These are phyloP conservation scores for Arthrobotrys musiformis DNA, from an alignment of 2,329 filamentous ascomycete genomes.

Conservation along the genomic window DNA sequence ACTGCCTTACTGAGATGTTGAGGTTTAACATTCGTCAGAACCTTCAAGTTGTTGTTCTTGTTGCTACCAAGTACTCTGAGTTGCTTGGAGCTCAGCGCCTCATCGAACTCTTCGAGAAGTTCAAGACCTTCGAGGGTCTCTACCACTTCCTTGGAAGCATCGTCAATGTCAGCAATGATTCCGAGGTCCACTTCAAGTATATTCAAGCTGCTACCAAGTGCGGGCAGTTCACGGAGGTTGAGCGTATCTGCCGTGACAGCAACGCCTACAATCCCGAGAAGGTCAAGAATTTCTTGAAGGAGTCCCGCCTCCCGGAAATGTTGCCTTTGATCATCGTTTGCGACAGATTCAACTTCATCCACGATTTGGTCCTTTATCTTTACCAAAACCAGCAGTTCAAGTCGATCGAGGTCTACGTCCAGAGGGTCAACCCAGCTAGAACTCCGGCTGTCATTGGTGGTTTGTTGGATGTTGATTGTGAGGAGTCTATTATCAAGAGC, in stretches of 20 bases:
- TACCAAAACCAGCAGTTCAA: slow-evolving; percentile 99
- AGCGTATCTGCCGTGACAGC: slow-evolving; percentile 95
- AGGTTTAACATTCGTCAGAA: slow-evolving; percentile 97
- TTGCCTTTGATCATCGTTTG: slow-evolving; percentile 97
- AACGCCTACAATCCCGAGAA: slow-evolving; percentile 90
- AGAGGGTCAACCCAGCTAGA: slow-evolving; percentile 90
- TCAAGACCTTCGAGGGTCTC: slow-evolving; percentile 94
- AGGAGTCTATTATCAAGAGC: slow-evolving; percentile 94
- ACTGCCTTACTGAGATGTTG: slow-evolving; percentile 96
- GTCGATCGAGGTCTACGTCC: slow-evolving; percentile 97
- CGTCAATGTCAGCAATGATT: slow-evolving; percentile 94
- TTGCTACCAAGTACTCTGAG: slow-evolving; percentile 98
- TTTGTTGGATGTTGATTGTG: slow-evolving; percentile 94
- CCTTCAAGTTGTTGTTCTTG: slow-evolving; percentile 90
- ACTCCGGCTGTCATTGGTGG: slow-evolving; percentile 94
- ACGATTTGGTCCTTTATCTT: slow-evolving; percentile 93
- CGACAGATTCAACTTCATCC: slow-evolving; percentile 98
- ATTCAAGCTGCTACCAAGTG: slow-evolving; percentile 96
- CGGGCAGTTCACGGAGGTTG: slow-evolving; percentile 92
- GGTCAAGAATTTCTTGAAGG: slow-evolving; percentile 99
- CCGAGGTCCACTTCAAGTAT: slow-evolving; percentile 98
- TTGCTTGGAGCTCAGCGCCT: slow-evolving; percentile 86
- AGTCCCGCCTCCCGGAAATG: slow-evolving; percentile 90
- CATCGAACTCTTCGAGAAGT: slow-evolving; percentile 96
- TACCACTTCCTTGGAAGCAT: slow-evolving; percentile 99